Percentiles rank a stretch among this genome's conserved stretches.
phyloP scores from a whole-genome alignment of 805 yeast genomes.

The Yarrowia hollandica region DNA sequence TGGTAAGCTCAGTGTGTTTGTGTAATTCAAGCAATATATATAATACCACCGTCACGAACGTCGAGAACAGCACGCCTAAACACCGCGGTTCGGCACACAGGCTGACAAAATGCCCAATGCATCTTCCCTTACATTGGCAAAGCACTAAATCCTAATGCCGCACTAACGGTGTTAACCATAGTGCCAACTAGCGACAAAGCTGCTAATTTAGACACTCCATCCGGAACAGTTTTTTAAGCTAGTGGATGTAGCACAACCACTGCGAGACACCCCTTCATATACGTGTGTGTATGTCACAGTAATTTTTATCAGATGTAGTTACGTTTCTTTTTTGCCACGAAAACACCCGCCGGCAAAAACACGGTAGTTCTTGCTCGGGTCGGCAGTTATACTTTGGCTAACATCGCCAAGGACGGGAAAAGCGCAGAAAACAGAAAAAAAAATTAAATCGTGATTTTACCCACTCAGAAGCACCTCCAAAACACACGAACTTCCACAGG shows the following conservation, averaged over 20 bases:
- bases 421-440: not conserved
- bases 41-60: no score
- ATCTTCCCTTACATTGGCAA: not conserved
- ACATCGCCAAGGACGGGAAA: slow-evolving; percentile 14
- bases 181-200: not conserved
- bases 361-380: slow-evolving; percentile 14
- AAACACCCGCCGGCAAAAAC: not conserved
- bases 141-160: not conserved
- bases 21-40: no score
- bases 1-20: no score
- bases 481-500: not conserved
- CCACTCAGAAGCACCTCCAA: not conserved
- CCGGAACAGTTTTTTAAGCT: not conserved
- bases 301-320: no score
- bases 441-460: not conserved
- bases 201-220: not conserved
- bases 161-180: not conserved
- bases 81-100: no score
- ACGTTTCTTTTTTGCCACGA: not conserved
- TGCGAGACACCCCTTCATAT: no score
- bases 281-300: no score
- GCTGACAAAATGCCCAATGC: not conserved
- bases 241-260: not conserved
- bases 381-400: slow-evolving; percentile 23
- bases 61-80: no score